phyloP scores from a whole-genome alignment of 176 grass and related monocot genomes.

The Oryza rufipogon region DNA sequence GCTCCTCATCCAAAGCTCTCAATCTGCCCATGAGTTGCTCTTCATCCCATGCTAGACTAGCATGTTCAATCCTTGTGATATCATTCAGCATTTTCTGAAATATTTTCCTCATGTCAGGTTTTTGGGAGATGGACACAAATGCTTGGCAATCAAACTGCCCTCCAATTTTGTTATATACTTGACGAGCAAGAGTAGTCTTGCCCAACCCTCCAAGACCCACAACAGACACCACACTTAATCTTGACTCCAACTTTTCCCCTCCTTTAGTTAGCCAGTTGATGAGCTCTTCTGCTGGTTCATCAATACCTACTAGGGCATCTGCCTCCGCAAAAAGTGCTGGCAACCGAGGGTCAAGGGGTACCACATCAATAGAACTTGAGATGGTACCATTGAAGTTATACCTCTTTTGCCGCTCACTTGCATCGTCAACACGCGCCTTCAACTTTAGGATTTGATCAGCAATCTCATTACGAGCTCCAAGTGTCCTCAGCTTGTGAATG shows the following conservation, averaged over 20 bases:
- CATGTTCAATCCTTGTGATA: background rate
- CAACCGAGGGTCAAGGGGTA: background rate
- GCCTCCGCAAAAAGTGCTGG: background rate
- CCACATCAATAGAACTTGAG: background rate
- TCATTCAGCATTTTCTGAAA: background rate
- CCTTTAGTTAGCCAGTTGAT: background rate
- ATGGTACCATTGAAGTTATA: background rate
- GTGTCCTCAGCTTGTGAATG: background rate
- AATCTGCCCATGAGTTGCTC: background rate
- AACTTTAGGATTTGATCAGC: background rate
- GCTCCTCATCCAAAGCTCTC: background rate
- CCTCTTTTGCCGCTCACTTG: background rate
- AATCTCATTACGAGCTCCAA: background rate
- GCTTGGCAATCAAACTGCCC: background rate
- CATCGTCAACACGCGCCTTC: background rate
- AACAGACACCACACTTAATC: background rate
- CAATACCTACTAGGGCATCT: background rate
- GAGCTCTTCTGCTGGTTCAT: background rate
- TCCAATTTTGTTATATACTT: background rate
- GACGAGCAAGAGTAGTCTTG: background rate
- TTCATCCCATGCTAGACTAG: background rate
- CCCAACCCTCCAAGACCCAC: background rate
- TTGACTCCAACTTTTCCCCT: background rate
- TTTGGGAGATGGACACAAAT: conserved; percentile 4
- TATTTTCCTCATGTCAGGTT: background rate